Evolutionary conservation across 805 yeast species (phyloP).

Genomic region (Schwanniomyces yamadae): DNA sequence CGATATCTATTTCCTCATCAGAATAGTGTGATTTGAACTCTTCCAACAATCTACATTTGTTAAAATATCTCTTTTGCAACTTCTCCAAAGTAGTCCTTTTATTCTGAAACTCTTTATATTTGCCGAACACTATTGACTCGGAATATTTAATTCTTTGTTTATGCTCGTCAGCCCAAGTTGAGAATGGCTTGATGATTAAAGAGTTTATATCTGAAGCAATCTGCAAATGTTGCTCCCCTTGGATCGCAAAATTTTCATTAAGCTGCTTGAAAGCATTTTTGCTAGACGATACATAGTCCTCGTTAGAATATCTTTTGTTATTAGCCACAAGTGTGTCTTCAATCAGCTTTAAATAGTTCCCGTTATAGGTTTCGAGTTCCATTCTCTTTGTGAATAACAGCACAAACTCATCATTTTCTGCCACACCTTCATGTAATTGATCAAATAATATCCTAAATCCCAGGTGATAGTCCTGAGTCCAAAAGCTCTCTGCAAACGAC

Average conservation of each 20-base stretch:
- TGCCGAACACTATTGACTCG: conserved; percentile 50
- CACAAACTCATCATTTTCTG: conserved; percentile 69
- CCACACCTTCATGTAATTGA: conserved; percentile 59
- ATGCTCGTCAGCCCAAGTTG: conserved; percentile 75
- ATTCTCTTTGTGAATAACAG: conserved; percentile 65
- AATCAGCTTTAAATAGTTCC: conserved; percentile 49
- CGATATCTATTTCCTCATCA: conserved; percentile 39
- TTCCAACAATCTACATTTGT: conserved; percentile 72
- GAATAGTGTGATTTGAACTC: conserved; percentile 52
- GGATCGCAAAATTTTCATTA: conserved; percentile 50
- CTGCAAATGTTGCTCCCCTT: conserved; percentile 57
- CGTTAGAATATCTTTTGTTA: conserved; percentile 34
- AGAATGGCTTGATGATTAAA: conserved; percentile 67
- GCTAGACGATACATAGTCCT: conserved; percentile 62
- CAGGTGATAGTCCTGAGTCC: conserved; percentile 66
- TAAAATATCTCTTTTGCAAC: conserved; percentile 68
- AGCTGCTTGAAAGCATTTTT: conserved; percentile 62
- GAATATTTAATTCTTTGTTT: conserved; percentile 62
- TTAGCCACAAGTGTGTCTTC: conserved; percentile 39
- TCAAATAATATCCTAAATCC: conserved; percentile 53
- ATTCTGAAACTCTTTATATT: conserved; percentile 52
- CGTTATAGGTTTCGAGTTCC: conserved; percentile 70
- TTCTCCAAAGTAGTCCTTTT: conserved; percentile 49
- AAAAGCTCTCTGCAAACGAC: conserved; percentile 74
- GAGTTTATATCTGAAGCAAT: conserved; percentile 61